phyloP scores from a whole-genome alignment of 495 filamentous ascomycete species.

The Penicillium robsamsonii region DNA sequence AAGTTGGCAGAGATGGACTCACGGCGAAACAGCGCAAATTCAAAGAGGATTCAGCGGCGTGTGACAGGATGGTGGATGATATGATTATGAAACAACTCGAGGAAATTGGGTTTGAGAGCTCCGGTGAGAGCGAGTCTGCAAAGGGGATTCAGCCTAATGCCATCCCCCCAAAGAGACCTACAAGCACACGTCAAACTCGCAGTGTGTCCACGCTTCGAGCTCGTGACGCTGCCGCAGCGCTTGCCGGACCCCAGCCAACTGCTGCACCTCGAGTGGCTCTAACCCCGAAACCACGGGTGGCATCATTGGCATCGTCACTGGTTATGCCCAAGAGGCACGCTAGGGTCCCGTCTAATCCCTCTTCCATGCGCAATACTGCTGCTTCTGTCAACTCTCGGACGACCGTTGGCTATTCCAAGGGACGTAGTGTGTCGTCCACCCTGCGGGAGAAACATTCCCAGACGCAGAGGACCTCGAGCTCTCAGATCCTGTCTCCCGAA shows the following conservation, averaged over 20 bases:
- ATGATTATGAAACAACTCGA: constrained; percentile 62
- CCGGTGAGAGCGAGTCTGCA: constrained; percentile 30
- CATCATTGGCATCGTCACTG: constrained; percentile 33
- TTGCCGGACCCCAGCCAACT: constrained; percentile 41
- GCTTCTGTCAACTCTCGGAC: constrained; percentile 66
- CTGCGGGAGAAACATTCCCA: constrained; percentile 33
- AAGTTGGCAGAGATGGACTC: constrained; percentile 67
- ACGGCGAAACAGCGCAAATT: constrained; percentile 59
- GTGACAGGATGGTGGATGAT: constrained; percentile 53
- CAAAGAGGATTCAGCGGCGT: constrained; percentile 48
- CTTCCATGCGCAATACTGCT: constrained; percentile 56
- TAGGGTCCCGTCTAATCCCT: constrained; percentile 44
- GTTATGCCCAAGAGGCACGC: constrained; percentile 43
- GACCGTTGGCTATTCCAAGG: constrained; percentile 79
- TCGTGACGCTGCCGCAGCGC: constrained; percentile 54
- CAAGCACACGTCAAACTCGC: constrained; percentile 23
- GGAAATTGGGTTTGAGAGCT: constrained; percentile 51
- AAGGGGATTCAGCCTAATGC: constrained; percentile 14
- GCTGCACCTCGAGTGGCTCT: constrained; percentile 38
- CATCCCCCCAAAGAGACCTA: constrained; percentile 30
- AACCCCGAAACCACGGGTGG: constrained; percentile 40
- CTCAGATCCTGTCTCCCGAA: constrained; percentile 38
- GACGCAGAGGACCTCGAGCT: constrained; percentile 18
- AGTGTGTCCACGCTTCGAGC: constrained; percentile 48
- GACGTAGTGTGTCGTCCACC: constrained; percentile 58